Evolutionary conservation across 2,329 filamentous ascomycete genomes (phyloP).

Genomic region (Macroventuria anomochaeta): DNA sequence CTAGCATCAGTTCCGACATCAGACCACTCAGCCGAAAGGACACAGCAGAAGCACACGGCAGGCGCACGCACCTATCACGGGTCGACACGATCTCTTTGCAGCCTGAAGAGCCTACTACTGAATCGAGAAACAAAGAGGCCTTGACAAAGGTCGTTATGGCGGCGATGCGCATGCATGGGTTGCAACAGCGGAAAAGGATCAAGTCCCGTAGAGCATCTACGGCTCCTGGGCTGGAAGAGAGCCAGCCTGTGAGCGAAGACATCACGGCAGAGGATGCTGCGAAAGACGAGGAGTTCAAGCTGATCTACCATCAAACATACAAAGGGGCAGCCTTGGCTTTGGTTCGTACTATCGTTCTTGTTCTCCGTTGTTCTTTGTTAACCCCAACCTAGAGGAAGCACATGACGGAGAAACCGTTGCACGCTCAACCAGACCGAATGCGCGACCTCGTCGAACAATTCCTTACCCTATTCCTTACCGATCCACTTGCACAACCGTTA

Average conservation of each 20-base stretch:
- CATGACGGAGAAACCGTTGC: slow-evolving; percentile 47
- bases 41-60: slow-evolving; percentile 28
- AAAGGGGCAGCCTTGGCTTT: slow-evolving; percentile 58
- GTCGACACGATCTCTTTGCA: slow-evolving; percentile 42
- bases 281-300: slow-evolving; percentile 59
- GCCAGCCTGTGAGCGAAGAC: slow-evolving; percentile 25
- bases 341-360: slow-evolving; percentile 23
- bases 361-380: background rate
- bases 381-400: slow-evolving; percentile 42
- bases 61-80: slow-evolving; percentile 43
- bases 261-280: slow-evolving; percentile 37
- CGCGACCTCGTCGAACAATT: slow-evolving; percentile 57
- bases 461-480: slow-evolving; percentile 54
- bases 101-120: slow-evolving; percentile 43
- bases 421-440: slow-evolving; percentile 51
- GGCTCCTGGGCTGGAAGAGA: slow-evolving; percentile 24
- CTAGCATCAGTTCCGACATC: slow-evolving; percentile 42
- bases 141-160: slow-evolving; percentile 60
- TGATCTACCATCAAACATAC: slow-evolving; percentile 60
- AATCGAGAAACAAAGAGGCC: slow-evolving; percentile 57
- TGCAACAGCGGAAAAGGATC: slow-evolving; percentile 53
- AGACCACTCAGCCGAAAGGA: slow-evolving; percentile 43
- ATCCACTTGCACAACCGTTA: slow-evolving; percentile 48
- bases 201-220: slow-evolving; percentile 36
- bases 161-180: slow-evolving; percentile 60